phyloP scores from a whole-genome alignment of 176 grass and related monocot species.

The Olyra latifolia region DNA sequence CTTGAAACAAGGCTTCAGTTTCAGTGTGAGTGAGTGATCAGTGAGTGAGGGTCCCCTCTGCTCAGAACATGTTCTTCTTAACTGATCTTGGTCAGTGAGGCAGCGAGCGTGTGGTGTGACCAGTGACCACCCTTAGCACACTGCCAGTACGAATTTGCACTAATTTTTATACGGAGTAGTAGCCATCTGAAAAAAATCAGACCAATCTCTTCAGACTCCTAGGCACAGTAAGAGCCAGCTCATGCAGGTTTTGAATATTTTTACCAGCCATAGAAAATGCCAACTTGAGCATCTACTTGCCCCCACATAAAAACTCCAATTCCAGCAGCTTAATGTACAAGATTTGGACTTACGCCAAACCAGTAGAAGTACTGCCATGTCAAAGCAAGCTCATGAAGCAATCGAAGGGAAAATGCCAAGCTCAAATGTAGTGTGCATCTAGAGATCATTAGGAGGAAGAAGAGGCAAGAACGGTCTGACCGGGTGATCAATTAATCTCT shows the following conservation, averaged over 20 bases:
- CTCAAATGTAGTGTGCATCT: constrained; percentile 25
- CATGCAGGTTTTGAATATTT: background rate
- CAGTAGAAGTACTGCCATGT: background rate
- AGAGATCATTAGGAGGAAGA: background rate
- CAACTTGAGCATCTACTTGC: constrained; percentile 39
- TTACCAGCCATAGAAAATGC: constrained; percentile 30
- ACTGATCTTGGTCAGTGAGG: constrained; percentile 21
- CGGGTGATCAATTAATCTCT: constrained; percentile 55
- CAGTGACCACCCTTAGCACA: background rate
- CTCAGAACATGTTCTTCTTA: constrained; percentile 25
- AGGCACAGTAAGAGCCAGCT: background rate
- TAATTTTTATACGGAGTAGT: background rate
- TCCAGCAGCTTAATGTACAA: constrained; percentile 37
- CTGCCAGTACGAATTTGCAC: background rate
- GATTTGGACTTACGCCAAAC: constrained; percentile 23
- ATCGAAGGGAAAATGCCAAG: constrained; percentile 29
- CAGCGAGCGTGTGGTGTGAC: background rate
- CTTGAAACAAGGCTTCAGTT: constrained; percentile 21
- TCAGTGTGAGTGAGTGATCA: background rate
- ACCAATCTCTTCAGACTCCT: background rate
- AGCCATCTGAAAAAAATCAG: constrained; percentile 3
- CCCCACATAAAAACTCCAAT: background rate
- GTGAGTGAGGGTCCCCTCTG: background rate
- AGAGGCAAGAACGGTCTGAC: background rate
- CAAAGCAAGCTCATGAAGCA: constrained; percentile 13